Base-by-base conservation (phyloP, 306 rosid genomes). In the Fragaria nilgerrensis region DNA sequence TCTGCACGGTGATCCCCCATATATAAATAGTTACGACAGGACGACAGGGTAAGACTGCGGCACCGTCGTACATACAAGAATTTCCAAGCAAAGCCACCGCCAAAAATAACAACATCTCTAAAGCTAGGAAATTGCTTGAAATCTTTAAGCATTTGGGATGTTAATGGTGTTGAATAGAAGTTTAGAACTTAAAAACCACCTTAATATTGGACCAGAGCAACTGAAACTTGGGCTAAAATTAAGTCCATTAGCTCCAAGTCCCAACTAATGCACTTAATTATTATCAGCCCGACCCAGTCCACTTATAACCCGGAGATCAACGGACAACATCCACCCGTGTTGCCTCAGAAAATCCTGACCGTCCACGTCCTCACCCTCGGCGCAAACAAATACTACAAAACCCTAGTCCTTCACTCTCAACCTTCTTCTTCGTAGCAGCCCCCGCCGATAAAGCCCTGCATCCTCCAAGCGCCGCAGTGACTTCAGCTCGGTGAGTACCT, bases 361-460 rank as follows among this genome's bases (percentile, higher is more conserved):
- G 85, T 84, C 12, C 9, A 53, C 73, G 47, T 0, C 7, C 0
- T 27, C 65, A 66, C 52, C 44, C 15, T 0, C 11, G 16, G 59
- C 61, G 1, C 32, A 32, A 29, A 59, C 61, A 17, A 48, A 59
- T 29, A 36, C 61, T 53, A 76, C 78, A 85, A 88, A 88, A 77
- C 86, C 89, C 84, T 83, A 68, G 6, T 9, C 50, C 15, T 49
- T 58, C 34, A 9, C 41, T 34, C 3, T 8, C 9, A 7, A 2
- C 52, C 13, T 15, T 8, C 65, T 44, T 9, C 50, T n/a, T 75
- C 16, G 29, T 32, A 49, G 39, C 7, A 41, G 44, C 44, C 73
- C 71, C 73, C 71, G 62, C 73, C n/a, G 61, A 67, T 72, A 74
- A 48, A 83, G 68, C 83, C 80, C 81, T 82, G 66, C 81, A 22